Percentiles rank a stretch among this genome's conserved stretches.
These are phyloP conservation scores for Teratosphaeria epicoccoides DNA, from an alignment of 2,329 filamentous ascomycete species.

Conservation along the genomic window DNA sequence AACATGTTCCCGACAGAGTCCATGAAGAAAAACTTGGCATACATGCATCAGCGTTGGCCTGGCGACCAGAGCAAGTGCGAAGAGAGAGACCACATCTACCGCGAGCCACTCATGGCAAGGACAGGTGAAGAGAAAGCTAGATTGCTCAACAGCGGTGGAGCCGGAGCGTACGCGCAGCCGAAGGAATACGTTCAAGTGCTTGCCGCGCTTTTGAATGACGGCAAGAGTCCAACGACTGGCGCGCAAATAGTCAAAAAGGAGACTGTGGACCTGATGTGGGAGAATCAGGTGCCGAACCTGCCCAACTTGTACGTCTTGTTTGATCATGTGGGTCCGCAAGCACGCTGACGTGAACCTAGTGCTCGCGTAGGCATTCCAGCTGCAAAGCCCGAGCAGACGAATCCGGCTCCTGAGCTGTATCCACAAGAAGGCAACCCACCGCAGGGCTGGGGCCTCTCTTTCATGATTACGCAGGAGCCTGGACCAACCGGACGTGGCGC, in stretches of 20 bases:
- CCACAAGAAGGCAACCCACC: constrained; percentile 34
- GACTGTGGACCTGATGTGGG: constrained; percentile 54
- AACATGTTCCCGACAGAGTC: constrained; percentile 46
- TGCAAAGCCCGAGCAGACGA: constrained; percentile 26
- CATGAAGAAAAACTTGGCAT: constrained; percentile 46
- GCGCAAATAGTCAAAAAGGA: constrained; percentile 43
- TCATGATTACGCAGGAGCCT: constrained; percentile 26
- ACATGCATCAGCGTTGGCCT: constrained; percentile 44
- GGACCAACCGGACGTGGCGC: constrained; percentile 25
- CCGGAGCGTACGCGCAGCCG: constrained; percentile 49
- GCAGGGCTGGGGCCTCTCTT: constrained; percentile 52
- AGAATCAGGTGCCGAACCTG: constrained; percentile 39
- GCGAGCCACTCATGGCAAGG: constrained; percentile 36
- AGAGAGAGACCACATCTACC: constrained; percentile 42
- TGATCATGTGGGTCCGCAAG: background rate
- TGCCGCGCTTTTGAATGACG: constrained; percentile 53
- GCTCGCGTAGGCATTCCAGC: constrained; percentile 23
- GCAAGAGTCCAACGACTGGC: constrained; percentile 48
- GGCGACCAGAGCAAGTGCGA: constrained; percentile 23
- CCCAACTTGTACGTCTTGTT: background rate
- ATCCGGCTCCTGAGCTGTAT: constrained; percentile 31
- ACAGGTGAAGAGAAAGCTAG: constrained; percentile 33
- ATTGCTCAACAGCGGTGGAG: constrained; percentile 51
- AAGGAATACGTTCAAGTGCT: constrained; percentile 54
- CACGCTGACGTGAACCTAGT: background rate